Percentiles rank a stretch among this genome's conserved stretches.
These are phyloP conservation scores for Verticillium dahliae DNA, from an alignment of 2,329 filamentous ascomycete genomes.

Conservation along the genomic window DNA sequence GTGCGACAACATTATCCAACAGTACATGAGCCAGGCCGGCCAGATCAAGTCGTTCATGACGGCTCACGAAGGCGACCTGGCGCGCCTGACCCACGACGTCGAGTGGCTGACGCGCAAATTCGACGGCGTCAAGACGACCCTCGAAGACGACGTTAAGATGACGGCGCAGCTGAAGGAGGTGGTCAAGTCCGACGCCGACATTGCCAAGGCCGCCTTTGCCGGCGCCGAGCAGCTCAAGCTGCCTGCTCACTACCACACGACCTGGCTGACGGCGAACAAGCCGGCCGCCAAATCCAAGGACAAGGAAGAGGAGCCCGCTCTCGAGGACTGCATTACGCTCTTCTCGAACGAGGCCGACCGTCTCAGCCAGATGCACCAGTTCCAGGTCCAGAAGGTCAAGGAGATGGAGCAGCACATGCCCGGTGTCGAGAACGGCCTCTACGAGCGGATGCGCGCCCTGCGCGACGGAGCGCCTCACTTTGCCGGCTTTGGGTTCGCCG, in stretches of 20 bases:
- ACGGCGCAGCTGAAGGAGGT: conserved; percentile 57
- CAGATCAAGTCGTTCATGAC: conserved; percentile 66
- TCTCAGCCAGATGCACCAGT: conserved; percentile 31
- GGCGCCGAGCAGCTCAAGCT: conserved; percentile 70
- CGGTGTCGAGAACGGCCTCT: conserved; percentile 38
- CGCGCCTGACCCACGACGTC: conserved; percentile 38
- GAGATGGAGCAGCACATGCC: conserved; percentile 42
- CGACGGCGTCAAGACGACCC: conserved; percentile 34
- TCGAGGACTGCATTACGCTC: conserved; percentile 10
- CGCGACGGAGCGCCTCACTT: conserved; percentile 11
- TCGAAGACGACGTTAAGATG: conserved; percentile 52
- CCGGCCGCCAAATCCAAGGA: conserved; percentile 17
- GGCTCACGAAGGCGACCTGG: conserved; percentile 42
- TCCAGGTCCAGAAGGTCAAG: conserved; percentile 23
- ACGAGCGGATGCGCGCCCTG: conserved; percentile 19
- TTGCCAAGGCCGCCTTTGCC: conserved; percentile 66
- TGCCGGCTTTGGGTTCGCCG: conserved; percentile 10
- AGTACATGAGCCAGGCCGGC: conserved; percentile 71
- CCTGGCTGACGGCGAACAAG: conserved; percentile 33
- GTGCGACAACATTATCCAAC: conserved; percentile 74
- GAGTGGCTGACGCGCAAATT: conserved; percentile 45
- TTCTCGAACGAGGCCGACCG: conserved; percentile 13
- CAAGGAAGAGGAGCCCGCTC: conserved; percentile 34
- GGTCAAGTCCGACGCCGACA: conserved; percentile 57
- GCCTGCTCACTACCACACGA: conserved; percentile 50